phyloP scores from a whole-genome alignment of 2,329 filamentous ascomycete genomes.

The Talaromyces sp. region DNA sequence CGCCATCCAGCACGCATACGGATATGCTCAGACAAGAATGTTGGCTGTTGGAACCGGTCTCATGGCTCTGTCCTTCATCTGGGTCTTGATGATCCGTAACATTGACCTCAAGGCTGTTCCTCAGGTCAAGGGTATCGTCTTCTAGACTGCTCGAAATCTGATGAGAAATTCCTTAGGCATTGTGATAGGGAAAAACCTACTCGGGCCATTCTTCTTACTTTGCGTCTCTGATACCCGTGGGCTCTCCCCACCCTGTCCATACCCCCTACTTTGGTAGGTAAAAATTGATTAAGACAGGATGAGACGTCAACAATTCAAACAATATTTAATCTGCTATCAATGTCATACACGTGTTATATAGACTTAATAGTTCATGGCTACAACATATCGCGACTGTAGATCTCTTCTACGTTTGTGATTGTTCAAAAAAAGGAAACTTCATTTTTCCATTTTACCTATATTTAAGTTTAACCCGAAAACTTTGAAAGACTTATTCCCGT shows the following conservation, averaged over 20 bases:
- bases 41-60: slow-evolving; percentile 53
- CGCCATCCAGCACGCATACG: slow-evolving; percentile 65
- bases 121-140: slow-evolving; percentile 57
- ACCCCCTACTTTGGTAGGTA: not conserved
- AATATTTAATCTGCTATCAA: not conserved
- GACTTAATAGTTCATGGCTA: not conserved
- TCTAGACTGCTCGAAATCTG: slow-evolving; percentile 35
- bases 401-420: not conserved
- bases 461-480: too few relatives aligned
- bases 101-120: slow-evolving; percentile 53
- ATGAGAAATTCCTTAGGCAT: not conserved
- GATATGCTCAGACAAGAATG: slow-evolving; percentile 57
- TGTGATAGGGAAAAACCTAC: not conserved
- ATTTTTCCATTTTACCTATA: not conserved
- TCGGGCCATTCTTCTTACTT: not conserved
- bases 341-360: not conserved
- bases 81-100: slow-evolving; percentile 54
- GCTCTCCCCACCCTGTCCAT: not conserved
- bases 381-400: not conserved
- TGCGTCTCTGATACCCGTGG: not conserved
- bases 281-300: not conserved
- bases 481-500: too few relatives aligned
- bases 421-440: not conserved
- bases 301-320: not conserved
- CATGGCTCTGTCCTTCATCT: slow-evolving; percentile 47